Evolutionary conservation across 352 stramenopile genomes (phyloP), one percentile per base, ranked within the genome.

Genomic region (Blastocystis sp.): DNA sequence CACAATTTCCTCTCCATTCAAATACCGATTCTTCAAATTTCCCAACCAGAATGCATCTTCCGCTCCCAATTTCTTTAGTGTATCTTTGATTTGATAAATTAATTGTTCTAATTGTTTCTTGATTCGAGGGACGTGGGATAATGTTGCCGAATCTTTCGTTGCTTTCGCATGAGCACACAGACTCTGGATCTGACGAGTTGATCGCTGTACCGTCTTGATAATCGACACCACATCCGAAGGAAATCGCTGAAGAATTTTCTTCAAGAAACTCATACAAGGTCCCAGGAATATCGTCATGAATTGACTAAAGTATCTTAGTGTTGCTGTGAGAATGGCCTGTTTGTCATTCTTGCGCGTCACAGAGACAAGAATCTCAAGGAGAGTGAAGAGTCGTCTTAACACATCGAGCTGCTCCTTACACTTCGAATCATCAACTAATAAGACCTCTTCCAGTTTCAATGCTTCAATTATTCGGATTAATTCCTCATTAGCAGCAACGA

Each of bases 81-180:
- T 69, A 30, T 84, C 73, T 13, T 44, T 30, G 56, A 84, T 84
- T 24, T 69, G 24, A 53, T 84, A 84, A 53, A 84, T 84, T 51
- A 84, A 19, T 35, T 84, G 73, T 44, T 84, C 73, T 27, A 84
- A 27, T 35, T 84, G 73, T 33, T 84, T 84, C 73, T 84, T 84
- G 1, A 84, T 48, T 35, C 59, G 37, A 24, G 73, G 73, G 1
- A 84, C 73, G 48, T 84, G 59, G 0, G 48, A 4, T 24, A 84
- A 56, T 30, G 59, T 42, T 1, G 48, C 27, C 3, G 73, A 64
- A 9, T 84, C 53, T n/a, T 44, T 66, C 0, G 73, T 84, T 24
- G 68, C 30, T 42, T 84, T 84, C 1, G 73, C 73, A 30, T 84
- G 73, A 1, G 73, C 73, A 30, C 73, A 84, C 30, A 84, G 48